Evolutionary conservation across 768 basidiomycete genomes (phyloP), one percentile per base, ranked within the genome.

Genomic region (Pisolithus orientalis): DNA sequence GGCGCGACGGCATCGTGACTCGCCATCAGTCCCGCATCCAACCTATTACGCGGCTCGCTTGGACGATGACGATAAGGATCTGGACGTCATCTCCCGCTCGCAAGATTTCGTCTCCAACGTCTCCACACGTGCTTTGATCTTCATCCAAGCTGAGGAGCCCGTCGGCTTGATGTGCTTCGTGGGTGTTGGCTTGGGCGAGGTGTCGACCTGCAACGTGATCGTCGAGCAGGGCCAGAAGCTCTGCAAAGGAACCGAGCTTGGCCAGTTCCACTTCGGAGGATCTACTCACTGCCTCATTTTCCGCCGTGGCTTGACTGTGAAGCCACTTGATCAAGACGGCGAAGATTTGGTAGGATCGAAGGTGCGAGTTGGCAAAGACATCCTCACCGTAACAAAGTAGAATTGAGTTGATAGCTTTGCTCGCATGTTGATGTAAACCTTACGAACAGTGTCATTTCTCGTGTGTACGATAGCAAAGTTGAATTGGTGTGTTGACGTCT

Each of bases 141-240:
- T 74, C 63, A 81, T 84, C 61, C 63, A 78, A 54, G 70, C 77
- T 10, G 72, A 77, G 38, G 77, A 79, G 54, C 66, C 70, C 1
- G 78, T 84, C 43, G 81, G 81, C 5, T 57, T 82, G 34, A 68
- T 81, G 70, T 75, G 72, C 52, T 80, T 82, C 62, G 66, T 83
- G 7, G 79, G 64, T 1, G 70, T 83, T 21, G 81, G 81, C 0
- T 81, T 84, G 80, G 67, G 71, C 1, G 82, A 83, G 65, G 77
- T 82, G 3, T 82, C 79, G 17, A 81, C 78, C 16, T 80, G 78
- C 56, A 73, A 45, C 16, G 6, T 31, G 4, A 16, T 16, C 27
- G 44, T 45, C 24, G 6, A n/a, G 4, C 6, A 16, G 79, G 55
- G 63, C 71, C 29, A 76, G 70, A 49, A 52, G 40, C 71, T 82